Evolutionary conservation across 805 yeast species (phyloP), one percentile per base, ranked within the genome.

Genomic region (Kockiozyma suomiensis): DNA sequence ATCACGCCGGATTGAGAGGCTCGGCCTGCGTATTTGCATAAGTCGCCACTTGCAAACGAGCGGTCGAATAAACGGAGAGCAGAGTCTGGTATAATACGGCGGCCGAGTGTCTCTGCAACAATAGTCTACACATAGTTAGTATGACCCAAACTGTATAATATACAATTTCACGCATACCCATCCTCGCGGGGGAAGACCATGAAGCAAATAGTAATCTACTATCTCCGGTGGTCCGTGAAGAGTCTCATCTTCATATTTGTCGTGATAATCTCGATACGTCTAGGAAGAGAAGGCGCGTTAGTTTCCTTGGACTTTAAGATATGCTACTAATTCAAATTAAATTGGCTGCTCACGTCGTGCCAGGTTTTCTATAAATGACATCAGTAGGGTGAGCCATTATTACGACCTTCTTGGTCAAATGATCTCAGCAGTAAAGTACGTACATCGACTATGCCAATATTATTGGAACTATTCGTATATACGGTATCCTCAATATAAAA

Each of bases 51-150:
- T 33, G 66, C 42, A 7, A 63, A 54, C 5, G 62, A 38, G 2
- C 66, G 62, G 45, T 63, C 66, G 30, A 62, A 45, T 17, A 62
- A 38, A 10, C 61, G 58, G 4, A 62, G 50, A n/a, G 66, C 66
- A 4, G 51, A 12, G 33, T 62, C 66, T 23, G 66, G 66, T 8
- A 62, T 50, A 4, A 61, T 15, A 2, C 66, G 61, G 23, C 58
- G 46, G 28, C 59, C 56, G 0, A 40, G 47, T 4, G 61, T 54
- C 35, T 62, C 63, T 10, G 59, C 58, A 12, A 62, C 61, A 13
- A 62, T 30, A 2, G 66, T 47, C 65, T 61, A 26, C 15, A 17
- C 21, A 35, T 13, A 35, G 23, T 47, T 10, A 48, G 38, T 17
- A 21, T 30, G 6, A 30, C 47, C 5, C 5, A 26, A 10, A 17